Evolutionary conservation across 2,329 filamentous ascomycete genomes (phyloP), one percentile per base, ranked within the genome.

Genomic region (Iodosphaeria phyllophila): DNA sequence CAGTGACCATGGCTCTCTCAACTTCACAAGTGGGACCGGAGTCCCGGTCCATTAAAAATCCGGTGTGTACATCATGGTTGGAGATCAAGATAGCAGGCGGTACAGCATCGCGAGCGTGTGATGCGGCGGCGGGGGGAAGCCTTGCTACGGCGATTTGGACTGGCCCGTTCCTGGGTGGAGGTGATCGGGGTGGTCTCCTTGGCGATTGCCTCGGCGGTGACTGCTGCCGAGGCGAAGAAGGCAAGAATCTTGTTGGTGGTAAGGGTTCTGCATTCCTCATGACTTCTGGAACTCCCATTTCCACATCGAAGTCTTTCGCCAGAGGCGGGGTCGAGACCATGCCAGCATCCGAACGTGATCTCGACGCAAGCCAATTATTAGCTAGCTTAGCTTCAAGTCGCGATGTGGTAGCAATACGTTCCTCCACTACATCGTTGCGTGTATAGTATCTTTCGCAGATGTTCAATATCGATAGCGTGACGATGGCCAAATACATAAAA

Each of bases 361-460:
- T n/a, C n/a, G n/a, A n/a, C n/a, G n/a, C n/a, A n/a, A n/a, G n/a
- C n/a, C n/a, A n/a, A n/a, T n/a, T n/a, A n/a, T n/a, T n/a, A n/a
- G n/a, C n/a, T n/a, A n/a, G n/a, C n/a, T n/a, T n/a, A n/a, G n/a
- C n/a, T n/a, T n/a, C n/a, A n/a, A n/a, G n/a, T n/a, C n/a, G n/a
- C n/a, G n/a, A n/a, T n/a, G 22, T 39, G 20, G 18, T 42, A 28
- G 19, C 29, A 12, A 44, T 36, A 7, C 35, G 24, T 22, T 40
- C 32, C 16, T 41, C 32, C 16, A 40, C 28, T 16, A 31, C 32
- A 10, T 35, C 36, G 15, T 37, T 36, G 10, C 33, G 38, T 15
- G 30, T 37, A 30, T 46, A 44, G 10, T 34, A 31, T n/a, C 30
- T 34, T 19, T 50, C 40, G 22, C 36, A 39, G 13, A 50, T 40